Conservation (phyloP, 768 basidiomycete species). For the Tubosaeta sp. region DNA sequence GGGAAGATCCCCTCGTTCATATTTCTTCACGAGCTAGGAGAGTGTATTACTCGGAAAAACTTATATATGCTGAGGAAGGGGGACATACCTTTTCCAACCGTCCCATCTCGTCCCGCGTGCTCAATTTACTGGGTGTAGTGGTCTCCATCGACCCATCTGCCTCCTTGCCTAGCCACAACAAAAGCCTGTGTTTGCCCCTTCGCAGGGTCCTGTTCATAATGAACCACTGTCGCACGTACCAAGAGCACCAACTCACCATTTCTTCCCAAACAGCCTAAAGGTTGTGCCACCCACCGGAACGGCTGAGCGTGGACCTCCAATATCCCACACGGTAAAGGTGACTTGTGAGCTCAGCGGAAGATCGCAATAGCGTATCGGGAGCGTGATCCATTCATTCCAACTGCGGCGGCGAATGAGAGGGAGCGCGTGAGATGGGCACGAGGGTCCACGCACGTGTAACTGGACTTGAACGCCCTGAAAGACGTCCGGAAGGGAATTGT, state of each 20-base stretch:
- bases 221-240: neutral
- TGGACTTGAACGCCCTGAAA: slow-evolving; percentile 87
- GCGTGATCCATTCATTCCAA: slow-evolving; percentile 94
- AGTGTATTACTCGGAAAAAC: neutral
- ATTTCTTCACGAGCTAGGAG: slow-evolving; percentile 83
- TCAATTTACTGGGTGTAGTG: slow-evolving; percentile 84
- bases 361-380: slow-evolving; percentile 92
- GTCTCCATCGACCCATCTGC: slow-evolving; percentile 84
- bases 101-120: slow-evolving; percentile 87
- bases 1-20: slow-evolving; percentile 88
- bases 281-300: slow-evolving; percentile 89
- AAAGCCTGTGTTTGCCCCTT: slow-evolving; percentile 85
- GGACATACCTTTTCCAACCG: slow-evolving; percentile 77
- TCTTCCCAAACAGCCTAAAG: slow-evolving; percentile 87
- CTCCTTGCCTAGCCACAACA: slow-evolving; percentile 77
- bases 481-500: slow-evolving; percentile 90
- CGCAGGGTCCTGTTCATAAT: slow-evolving; percentile 64
- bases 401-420: slow-evolving; percentile 33
- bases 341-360: slow-evolving; percentile 87
- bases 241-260: slow-evolving; percentile 51
- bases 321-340: slow-evolving; percentile 95
- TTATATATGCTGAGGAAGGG: neutral
- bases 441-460: slow-evolving; percentile 56
- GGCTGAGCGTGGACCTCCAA: slow-evolving; percentile 74
- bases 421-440: neutral